Evolutionary conservation across 2,329 filamentous ascomycete species (phyloP), one percentile per base, ranked within the genome.

Genomic region (Ophiostoma novo-ulmi): DNA sequence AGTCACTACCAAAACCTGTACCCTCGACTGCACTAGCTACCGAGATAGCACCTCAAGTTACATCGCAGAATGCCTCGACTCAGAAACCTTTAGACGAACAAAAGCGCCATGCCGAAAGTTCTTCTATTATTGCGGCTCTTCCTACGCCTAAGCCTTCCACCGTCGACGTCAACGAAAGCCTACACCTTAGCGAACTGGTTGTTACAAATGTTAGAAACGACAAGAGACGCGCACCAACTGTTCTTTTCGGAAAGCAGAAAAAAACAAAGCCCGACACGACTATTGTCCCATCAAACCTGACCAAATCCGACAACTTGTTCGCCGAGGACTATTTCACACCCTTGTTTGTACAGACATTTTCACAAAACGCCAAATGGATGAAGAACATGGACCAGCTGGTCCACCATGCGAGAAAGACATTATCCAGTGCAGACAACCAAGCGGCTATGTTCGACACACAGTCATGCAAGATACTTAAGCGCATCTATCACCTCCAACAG

Each of bases 401-500:
- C 3, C 87, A 89, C 70, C 90, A 92, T 64, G 92, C 94, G 4
- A 91, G 94, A 77, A 99, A 99, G 78, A 97, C 93, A 0, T 83
- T 98, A 13, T 93, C 91, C 1, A 98, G 94, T 0, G 84, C 89
- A 1, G 94, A 97, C 77, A 89, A 94, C 68, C 89, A 93, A 71
- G 87, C 96, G 1, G 90, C 93, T 63, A 88, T 96, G 58, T 88
- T 93, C 67, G 94, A 98, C 76, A 89, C 91, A 71, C 93, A 97
- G 78, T 92, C 96, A 69, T 95, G 92, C 76, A 90, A 92, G 70
- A 91, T 97, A 39, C 80, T 98, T 4, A 89, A 93, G 70, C 85
- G 93, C 17, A 93, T 99, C 2, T 97, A 97, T 77, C 89, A 94
- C 73, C 83, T 98, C 36, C 95, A 99, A 77, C 93, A 94, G 76